Evolutionary conservation across 2,329 filamentous ascomycete species (phyloP), one percentile per base, ranked within the genome.

Genomic region (Paraphoma sp.): DNA sequence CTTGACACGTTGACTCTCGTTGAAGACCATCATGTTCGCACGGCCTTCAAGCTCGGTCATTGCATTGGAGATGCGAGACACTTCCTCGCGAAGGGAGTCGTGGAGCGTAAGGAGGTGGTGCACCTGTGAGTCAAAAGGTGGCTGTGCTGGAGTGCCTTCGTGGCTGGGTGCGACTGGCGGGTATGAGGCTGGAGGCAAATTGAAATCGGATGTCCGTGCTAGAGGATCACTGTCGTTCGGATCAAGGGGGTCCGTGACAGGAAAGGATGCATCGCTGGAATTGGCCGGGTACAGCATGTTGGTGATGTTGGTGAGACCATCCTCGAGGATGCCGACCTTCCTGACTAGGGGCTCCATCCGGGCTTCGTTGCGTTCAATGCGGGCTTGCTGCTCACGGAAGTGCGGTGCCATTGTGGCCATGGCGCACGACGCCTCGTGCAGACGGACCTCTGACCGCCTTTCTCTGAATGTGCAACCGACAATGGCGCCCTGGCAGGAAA

Each of bases 11-110:
- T 87, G 78, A 45, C 82, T 86, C 69, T 88, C 86, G 63, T 87
- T 88, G 76, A 88, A 81, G 41, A 86, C 82, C 56, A 85, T 82
- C 84, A 88, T 86, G 70, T 80, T 86, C 38, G 84, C 82, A 36
- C 85, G 82, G 45, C 83, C 85, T 59, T 89, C 86, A 42, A 87
- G 78, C 53, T 87, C 85, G 3, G 81, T 81, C 9, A 88, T 77
- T 2, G 83, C 82, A 49, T 81, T 79, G 12, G 81, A 80, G 29
- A 87, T 78, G 47, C 84, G 83, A 16, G 76, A 76, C 47, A 88
- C 82, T 68, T 88, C 86, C 44, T 86, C 84, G 11, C 86, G 83
- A 16, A 88, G 78, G 18, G 81, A 83, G 64, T 88, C 86, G 67
- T 88, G 85, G 48, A 88, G 80, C 2, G 83, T 84, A 28, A 88